Conservation (phyloP, 1,139 yeast species). For the Kodamaea arcana region DNA sequence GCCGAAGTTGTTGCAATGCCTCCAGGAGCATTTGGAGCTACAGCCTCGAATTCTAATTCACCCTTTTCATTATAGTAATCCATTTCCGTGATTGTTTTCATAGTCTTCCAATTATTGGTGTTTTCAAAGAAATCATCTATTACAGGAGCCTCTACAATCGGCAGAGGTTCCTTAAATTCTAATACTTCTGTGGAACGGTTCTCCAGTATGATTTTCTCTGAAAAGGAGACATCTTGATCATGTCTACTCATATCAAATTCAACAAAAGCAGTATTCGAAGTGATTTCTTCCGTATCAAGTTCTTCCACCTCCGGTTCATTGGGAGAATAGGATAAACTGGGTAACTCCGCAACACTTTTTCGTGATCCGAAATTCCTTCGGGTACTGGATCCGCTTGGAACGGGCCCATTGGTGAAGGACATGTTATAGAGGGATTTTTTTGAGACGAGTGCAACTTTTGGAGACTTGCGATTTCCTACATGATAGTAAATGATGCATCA, state of each 20-base stretch:
- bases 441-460: too few species aligned
- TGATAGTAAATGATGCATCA: too few species aligned
- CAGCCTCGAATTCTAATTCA: slow-evolving; percentile 37
- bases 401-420: slow-evolving; percentile 3
- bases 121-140: slow-evolving; percentile 34
- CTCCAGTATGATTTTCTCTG: slow-evolving; percentile 10
- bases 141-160: slow-evolving; percentile 7
- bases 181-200: slow-evolving; percentile 8
- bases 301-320: not conserved
- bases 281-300: not conserved
- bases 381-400: too few species aligned
- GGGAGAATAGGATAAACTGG: slow-evolving; percentile 16
- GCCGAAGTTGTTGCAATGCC: slow-evolving; percentile 10
- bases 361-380: slow-evolving; percentile 13
- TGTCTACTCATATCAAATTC: slow-evolving; percentile 30
- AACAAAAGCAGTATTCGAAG: slow-evolving; percentile 21
- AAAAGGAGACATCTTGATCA: slow-evolving; percentile 4
- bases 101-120: slow-evolving; percentile 46
- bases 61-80: slow-evolving; percentile 53
- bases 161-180: slow-evolving; percentile 2
- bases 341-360: slow-evolving; percentile 16
- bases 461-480: too few species aligned
- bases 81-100: slow-evolving; percentile 47
- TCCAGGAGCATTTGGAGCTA: slow-evolving; percentile 17
- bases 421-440: too few species aligned